Evolutionary conservation across 108 stramenopile species (phyloP).

Genomic region (Schizochytrium sp.): DNA sequence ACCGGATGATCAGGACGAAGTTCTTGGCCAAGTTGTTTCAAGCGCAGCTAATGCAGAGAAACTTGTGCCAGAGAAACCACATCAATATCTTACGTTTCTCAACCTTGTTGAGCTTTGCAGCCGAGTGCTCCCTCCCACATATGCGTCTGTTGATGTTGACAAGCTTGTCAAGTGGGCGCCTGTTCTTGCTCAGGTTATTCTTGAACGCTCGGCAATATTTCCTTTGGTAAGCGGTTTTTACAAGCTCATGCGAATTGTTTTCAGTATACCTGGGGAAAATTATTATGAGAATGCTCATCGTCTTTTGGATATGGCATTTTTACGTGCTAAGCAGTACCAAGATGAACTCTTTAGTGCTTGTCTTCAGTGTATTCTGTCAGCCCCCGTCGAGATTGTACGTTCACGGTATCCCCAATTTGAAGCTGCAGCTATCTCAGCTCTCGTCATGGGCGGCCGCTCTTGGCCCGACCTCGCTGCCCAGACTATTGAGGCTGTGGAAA

Average conservation of each 20-base stretch:
- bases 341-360: conserved; percentile 22
- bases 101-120: conserved; percentile 55
- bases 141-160: not conserved
- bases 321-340: conserved; percentile 39
- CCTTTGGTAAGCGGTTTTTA: conserved; percentile 29
- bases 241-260: conserved; percentile 52
- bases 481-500: conserved; percentile 4
- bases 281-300: not conserved
- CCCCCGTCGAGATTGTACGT: conserved; percentile 11
- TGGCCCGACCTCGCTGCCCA: not conserved
- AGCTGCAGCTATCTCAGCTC: conserved; percentile 6
- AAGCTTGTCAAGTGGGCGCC: conserved; percentile 51
- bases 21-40: not conserved
- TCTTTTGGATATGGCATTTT: conserved; percentile 46
- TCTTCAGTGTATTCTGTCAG: not conserved
- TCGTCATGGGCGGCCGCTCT: not conserved
- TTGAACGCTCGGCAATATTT: conserved; percentile 14
- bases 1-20: not conserved
- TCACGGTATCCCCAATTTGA: conserved; percentile 35
- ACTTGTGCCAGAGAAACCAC: conserved; percentile 9
- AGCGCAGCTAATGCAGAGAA: not conserved
- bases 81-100: conserved; percentile 24
- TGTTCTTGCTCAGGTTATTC: conserved; percentile 21
- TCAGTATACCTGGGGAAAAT: not conserved
- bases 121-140: conserved; percentile 25